These are phyloP conservation scores for Cladophialophora bantiana DNA, from an alignment of 2,329 filamentous ascomycete genomes.

Conservation along the genomic window DNA sequence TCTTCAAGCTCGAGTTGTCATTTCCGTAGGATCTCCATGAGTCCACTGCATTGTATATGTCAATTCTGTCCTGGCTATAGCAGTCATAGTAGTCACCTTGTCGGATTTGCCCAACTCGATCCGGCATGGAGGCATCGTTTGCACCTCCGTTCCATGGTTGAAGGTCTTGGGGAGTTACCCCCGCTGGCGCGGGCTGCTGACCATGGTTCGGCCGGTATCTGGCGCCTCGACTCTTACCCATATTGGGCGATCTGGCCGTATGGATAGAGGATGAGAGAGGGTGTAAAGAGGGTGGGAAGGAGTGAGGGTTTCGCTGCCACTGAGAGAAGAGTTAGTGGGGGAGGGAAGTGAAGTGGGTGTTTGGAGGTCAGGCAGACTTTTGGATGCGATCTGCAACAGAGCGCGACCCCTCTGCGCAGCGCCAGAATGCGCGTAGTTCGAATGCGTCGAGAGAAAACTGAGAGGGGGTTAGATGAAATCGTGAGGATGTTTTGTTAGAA, in stretches of 20 bases:
- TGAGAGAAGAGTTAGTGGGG: slow-evolving; percentile 35
- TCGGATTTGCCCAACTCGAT: slow-evolving; percentile 15
- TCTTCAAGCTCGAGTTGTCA: slow-evolving; percentile 33
- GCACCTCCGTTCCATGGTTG: neutral
- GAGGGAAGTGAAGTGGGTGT: slow-evolving; percentile 8
- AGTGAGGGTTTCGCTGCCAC: slow-evolving; percentile 29
- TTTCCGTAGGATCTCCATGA: slow-evolving; percentile 39
- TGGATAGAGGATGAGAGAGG: neutral
- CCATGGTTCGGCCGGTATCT: slow-evolving; percentile 7
- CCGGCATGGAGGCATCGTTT: slow-evolving; percentile 6
- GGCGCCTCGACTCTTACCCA: slow-evolving; percentile 11
- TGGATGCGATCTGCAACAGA: slow-evolving; percentile 24
- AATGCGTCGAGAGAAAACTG: slow-evolving; percentile 7
- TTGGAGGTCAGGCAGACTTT: slow-evolving; percentile 35
- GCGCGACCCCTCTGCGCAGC: slow-evolving; percentile 11
- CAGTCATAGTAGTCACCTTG: slow-evolving; percentile 38
- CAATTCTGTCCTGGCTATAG: slow-evolving; percentile 29
- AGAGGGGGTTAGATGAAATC: neutral
- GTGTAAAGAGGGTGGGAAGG: slow-evolving; percentile 12
- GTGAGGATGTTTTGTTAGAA: neutral
- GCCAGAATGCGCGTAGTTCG: slow-evolving; percentile 14
- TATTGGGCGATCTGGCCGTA: slow-evolving; percentile 11
- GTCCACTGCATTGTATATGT: slow-evolving; percentile 40
- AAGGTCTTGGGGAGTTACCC: neutral
- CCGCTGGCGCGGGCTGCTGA: neutral